Evolutionary conservation across 1,284 basidiomycete species (phyloP), one percentile per base, ranked within the genome.

Genomic region (Apiotrichum sp.): DNA sequence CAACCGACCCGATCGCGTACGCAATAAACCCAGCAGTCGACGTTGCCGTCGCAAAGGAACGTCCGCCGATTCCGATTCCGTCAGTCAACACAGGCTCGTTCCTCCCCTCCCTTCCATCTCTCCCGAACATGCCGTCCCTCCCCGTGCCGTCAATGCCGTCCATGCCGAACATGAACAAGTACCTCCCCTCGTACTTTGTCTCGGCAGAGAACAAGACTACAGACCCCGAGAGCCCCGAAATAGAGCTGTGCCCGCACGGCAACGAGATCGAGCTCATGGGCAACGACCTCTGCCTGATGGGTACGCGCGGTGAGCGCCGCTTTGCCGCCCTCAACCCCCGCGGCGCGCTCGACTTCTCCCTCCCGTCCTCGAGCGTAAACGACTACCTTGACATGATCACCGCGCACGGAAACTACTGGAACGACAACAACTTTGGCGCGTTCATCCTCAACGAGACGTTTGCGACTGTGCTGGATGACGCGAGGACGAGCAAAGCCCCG

Each of bases 1-100:
- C 72, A 33, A 78, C 79, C 34, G 80, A 82, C 63, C 80, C 81
- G 0, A 76, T 82, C 42, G 79, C 78, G 66, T 71, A 76, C 55
- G 64, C 68, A 11, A 66, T 75, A n/a, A 76, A 77, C 55, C 70
- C 75, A 0, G 65, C 72, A 14, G 69, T 74, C 34, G 72, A 74
- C 51, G 64, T 59, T 32, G 69, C 70, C 35, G 65, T 73, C 10
- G 76, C 77, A 0, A 71, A 70, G 46, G 63, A 67, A 7, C 67
- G 77, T 6, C 71, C 72, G 8, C 79, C 79, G 3, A 65, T 78
- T 0, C 70, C 75, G 4, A 79, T 81, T 31, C 78, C 78, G 5
- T 74, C 70, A 16, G 76, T 80, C 33, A 77, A 73, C 2, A 73
- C 39, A n/a, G 49, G 48, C n/a, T 39, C 48, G 32, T 57, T 61